These are phyloP conservation scores for Heterobasidion occidentale DNA, from an alignment of 1,284 basidiomycete genomes.

Conservation along the genomic window DNA sequence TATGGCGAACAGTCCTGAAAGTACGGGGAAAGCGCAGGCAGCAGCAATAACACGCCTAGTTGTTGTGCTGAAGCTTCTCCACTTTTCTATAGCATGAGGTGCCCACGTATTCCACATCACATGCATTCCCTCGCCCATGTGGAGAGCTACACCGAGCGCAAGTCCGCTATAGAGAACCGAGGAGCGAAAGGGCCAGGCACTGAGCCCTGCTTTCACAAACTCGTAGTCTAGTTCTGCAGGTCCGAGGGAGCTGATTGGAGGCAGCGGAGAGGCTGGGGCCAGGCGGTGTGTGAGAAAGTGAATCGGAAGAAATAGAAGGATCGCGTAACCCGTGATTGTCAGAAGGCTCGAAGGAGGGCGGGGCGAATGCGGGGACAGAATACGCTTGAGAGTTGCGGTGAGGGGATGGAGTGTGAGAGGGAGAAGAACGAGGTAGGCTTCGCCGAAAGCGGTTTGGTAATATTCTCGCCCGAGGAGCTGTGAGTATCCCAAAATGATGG, in stretches of 20 bases:
- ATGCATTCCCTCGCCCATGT: slow-evolving; percentile 48
- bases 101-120: slow-evolving; percentile 46
- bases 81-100: slow-evolving; percentile 14
- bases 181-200: slow-evolving; percentile 50
- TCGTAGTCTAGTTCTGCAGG: slow-evolving; percentile 68
- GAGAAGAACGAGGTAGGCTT: slow-evolving; percentile 52
- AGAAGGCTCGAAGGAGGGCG: slow-evolving; percentile 39
- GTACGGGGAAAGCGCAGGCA: slow-evolving; percentile 35
- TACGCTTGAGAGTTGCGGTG: slow-evolving; percentile 47
- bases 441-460: slow-evolving; percentile 61
- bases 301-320: slow-evolving; percentile 45
- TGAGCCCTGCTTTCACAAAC: slow-evolving; percentile 61
- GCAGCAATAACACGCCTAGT: slow-evolving; percentile 25
- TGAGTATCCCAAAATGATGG: not conserved
- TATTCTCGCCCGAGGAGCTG: slow-evolving; percentile 73
- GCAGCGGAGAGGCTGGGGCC: slow-evolving; percentile 31
- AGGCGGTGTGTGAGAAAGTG: slow-evolving; percentile 59
- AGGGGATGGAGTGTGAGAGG: slow-evolving; percentile 54
- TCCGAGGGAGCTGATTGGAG: slow-evolving; percentile 50
- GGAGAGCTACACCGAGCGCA: slow-evolving; percentile 40
- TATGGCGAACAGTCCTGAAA: slow-evolving; percentile 45
- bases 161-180: slow-evolving; percentile 55
- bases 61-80: slow-evolving; percentile 15
- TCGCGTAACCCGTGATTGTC: slow-evolving; percentile 48
- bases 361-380: slow-evolving; percentile 28